Base-by-base conservation (phyloP, 2,329 filamentous ascomycete genomes). In the Emericellopsis atlantica region DNA sequence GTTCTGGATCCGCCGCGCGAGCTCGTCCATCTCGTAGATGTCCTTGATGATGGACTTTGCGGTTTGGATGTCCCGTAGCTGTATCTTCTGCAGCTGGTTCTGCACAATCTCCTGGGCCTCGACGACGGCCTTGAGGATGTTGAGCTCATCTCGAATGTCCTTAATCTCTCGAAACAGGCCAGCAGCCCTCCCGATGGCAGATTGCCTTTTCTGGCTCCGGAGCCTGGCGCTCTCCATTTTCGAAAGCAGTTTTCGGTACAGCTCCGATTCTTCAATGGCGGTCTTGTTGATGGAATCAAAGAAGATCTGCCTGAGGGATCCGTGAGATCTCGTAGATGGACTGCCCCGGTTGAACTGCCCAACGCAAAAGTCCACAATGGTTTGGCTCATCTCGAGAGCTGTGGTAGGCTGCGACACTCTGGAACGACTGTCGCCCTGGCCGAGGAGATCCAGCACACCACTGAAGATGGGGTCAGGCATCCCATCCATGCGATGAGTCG, bases 81-180 rank as follows among this genome's bases (percentile, higher is more conserved):
- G 11, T 2, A 26, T 8, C 14, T 31, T 5, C 2, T 11, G 23
- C 26, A 43, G 16, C 4, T 29, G 31, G 4, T 32, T 22, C 16
- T 51, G 42, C 4, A 49, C 43, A 2, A 22, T 36, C 11, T 26
- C 11, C 22, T 53, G 49, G 6, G 40, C 41, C 16, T 42, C 32
- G 0, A 43, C 48, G 8, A 44, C 41, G 0, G 47, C 34, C 6
- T 41, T 44, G 3, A 49, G 40, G 11, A 51, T 53, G 7, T 49
- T 49, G 0, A 52, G 36, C 41, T 52, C 49, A 3, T 53, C 49
- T 2, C 49, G 49, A 10, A 52, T 40, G 23, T 53, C 51, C 39
- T 53, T 53, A 11, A 52, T 47, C 1, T 50, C 42, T 6, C 46
- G 39, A 12, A 40, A 44, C 1, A 47, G 40, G 5, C 41, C 16